phyloP scores from a whole-genome alignment of 257 asterid species.

The Lycium ferocissimum region DNA sequence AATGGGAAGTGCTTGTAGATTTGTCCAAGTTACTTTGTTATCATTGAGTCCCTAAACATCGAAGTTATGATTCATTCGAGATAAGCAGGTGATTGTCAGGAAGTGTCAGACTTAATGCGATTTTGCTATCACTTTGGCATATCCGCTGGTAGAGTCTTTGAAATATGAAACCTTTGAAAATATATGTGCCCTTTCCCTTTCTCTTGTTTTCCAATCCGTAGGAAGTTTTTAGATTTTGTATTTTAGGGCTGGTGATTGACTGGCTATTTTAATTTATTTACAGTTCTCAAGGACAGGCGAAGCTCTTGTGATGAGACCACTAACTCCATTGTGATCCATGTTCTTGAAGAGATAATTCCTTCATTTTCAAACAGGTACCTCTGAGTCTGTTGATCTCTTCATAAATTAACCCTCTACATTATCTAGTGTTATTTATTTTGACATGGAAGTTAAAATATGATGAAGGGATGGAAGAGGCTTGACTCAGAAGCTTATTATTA shows the following conservation, averaged over 20 bases:
- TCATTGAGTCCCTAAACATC: not conserved
- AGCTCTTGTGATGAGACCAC: too few relatives aligned
- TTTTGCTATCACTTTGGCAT: not conserved
- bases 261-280: not conserved
- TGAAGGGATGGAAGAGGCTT: conserved; percentile 4
- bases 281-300: not conserved
- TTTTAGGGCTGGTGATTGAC: not conserved
- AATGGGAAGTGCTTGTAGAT: not conserved
- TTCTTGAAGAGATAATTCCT: too few relatives aligned
- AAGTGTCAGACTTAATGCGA: not conserved
- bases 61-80: not conserved
- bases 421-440: conserved; percentile 15
- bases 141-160: not conserved
- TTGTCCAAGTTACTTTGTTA: not conserved
- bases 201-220: not conserved
- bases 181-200: not conserved
- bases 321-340: too few relatives aligned
- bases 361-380: too few relatives aligned
- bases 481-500: not conserved
- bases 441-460: not conserved
- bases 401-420: not conserved
- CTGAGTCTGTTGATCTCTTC: not conserved
- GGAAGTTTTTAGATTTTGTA: not conserved
- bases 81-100: not conserved
- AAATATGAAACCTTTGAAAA: not conserved